Evolutionary conservation across 2,329 filamentous ascomycete species (phyloP).

Genomic region (Sporothrix humicola): DNA sequence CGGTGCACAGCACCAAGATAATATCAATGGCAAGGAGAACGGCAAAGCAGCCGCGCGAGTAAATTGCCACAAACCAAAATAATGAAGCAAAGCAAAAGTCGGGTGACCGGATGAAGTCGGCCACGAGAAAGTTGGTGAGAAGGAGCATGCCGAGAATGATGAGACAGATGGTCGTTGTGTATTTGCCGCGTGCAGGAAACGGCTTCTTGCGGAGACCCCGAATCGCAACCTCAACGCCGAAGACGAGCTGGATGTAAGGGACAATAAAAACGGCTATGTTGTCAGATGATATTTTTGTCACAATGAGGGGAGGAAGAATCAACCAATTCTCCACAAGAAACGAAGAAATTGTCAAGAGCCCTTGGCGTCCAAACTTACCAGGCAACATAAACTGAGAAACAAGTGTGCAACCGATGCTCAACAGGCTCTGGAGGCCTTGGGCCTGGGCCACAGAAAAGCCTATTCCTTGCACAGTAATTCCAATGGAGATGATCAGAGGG

Average conservation of each 20-base stretch:
- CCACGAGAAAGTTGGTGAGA: conserved; percentile 64
- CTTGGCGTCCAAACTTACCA: conserved; percentile 50
- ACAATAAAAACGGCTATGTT: conserved; percentile 67
- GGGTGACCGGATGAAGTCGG: conserved; percentile 59
- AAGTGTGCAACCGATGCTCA: conserved; percentile 58
- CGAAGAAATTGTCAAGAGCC: too few relatives aligned
- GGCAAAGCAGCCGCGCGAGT: conserved; percentile 62
- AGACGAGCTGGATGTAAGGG: conserved; percentile 69
- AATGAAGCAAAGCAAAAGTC: conserved; percentile 70
- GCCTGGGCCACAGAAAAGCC: conserved; percentile 63
- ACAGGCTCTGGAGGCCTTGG: conserved; percentile 57
- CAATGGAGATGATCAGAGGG: conserved; percentile 62
- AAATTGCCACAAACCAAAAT: conserved; percentile 69
- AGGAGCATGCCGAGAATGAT: conserved; percentile 56
- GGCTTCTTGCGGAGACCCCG: conserved; percentile 60
- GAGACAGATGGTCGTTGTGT: conserved; percentile 64
- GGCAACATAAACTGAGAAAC: conserved; percentile 65
- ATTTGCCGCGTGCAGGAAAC: conserved; percentile 65
- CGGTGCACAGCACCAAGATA: conserved; percentile 56
- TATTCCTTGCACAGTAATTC: conserved; percentile 63
- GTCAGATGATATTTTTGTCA: not conserved
- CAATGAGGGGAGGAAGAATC: too few relatives aligned
- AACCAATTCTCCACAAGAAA: too few relatives aligned
- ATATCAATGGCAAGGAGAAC: conserved; percentile 59
- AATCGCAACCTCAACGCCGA: conserved; percentile 65